Evolutionary conservation across 768 basidiomycete species (phyloP).

Genomic region (Tulasnella sp.): DNA sequence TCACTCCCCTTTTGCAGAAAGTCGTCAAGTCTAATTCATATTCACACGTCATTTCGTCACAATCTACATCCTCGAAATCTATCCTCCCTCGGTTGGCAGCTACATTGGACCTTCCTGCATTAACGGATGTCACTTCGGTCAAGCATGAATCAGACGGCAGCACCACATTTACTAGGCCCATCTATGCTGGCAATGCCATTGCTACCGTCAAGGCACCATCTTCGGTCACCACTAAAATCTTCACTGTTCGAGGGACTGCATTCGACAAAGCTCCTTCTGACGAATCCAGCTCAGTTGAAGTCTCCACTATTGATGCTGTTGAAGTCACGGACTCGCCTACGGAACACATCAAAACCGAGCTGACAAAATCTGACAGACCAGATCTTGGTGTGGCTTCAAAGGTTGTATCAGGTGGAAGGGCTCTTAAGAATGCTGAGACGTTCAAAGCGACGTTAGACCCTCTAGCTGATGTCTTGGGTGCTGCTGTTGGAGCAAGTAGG

Average conservation of each 20-base stretch:
- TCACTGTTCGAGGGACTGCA: conserved; percentile 86
- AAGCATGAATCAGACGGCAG: conserved; percentile 51
- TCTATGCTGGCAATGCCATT: conserved; percentile 97
- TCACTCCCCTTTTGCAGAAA: conserved; percentile 72
- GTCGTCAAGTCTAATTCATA: conserved; percentile 53
- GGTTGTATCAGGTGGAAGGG: conserved; percentile 90
- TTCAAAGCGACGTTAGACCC: conserved; percentile 79
- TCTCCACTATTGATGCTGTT: conserved; percentile 50
- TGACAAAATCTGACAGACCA: conserved; percentile 84
- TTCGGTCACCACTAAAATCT: conserved; percentile 76
- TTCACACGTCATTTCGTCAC: conserved; percentile 86
- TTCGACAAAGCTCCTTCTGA: conserved; percentile 52
- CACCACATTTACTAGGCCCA: conserved; percentile 83
- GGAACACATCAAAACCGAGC: conserved; percentile 54
- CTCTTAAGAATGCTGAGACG: conserved; percentile 88
- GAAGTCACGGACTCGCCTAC: conserved; percentile 43
- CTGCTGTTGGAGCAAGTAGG: conserved; percentile 94
- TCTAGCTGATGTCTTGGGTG: conserved; percentile 82
- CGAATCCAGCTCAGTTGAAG: conserved; percentile 42
- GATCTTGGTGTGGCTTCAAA: conserved; percentile 78
- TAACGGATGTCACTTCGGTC: conserved; percentile 81
- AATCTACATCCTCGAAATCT: conserved; percentile 85
- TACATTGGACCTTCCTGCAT: conserved; percentile 72
- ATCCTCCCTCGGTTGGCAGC: conserved; percentile 88
- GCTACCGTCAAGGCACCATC: conserved; percentile 72